phyloP scores from a whole-genome alignment of 495 filamentous ascomycete genomes.

The Jackrogersella multiformis region DNA sequence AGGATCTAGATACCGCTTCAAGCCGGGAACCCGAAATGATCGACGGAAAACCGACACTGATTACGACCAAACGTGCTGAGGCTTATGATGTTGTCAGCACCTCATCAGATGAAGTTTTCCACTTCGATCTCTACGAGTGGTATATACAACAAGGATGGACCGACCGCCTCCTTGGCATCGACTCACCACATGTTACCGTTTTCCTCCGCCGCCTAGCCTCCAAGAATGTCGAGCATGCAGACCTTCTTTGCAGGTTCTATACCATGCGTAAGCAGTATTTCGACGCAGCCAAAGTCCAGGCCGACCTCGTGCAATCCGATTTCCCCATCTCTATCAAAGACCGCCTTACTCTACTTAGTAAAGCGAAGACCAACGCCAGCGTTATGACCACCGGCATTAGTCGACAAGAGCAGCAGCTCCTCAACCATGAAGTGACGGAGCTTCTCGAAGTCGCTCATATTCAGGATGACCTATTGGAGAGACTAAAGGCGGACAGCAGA shows the following conservation, averaged over 20 bases:
- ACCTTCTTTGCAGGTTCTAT: constrained; percentile 93
- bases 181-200: constrained; percentile 84
- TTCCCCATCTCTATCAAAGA: constrained; percentile 78
- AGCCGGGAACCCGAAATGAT: constrained; percentile 71
- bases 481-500: constrained; percentile 75
- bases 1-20: constrained; percentile 75
- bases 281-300: constrained; percentile 86
- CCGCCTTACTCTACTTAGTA: constrained; percentile 87
- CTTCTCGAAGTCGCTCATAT: constrained; percentile 93
- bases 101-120: constrained; percentile 89
- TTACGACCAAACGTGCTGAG: constrained; percentile 81
- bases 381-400: constrained; percentile 75
- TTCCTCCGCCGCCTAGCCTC: constrained; percentile 80
- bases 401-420: constrained; percentile 76
- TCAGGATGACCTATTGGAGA: constrained; percentile 89
- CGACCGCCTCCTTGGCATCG: constrained; percentile 82
- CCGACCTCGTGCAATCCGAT: constrained; percentile 80
- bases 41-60: constrained; percentile 78
- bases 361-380: constrained; percentile 86
- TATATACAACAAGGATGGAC: constrained; percentile 83
- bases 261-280: constrained; percentile 80
- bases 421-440: constrained; percentile 83
- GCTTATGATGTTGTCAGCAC: constrained; percentile 86
- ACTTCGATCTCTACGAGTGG: constrained; percentile 96
- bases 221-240: constrained; percentile 76